Percentiles rank a stretch among this genome's conserved stretches.
Evolutionary conservation across 2,329 filamentous ascomycete genomes (phyloP).

Genomic region (Xylariaceae sp.): DNA sequence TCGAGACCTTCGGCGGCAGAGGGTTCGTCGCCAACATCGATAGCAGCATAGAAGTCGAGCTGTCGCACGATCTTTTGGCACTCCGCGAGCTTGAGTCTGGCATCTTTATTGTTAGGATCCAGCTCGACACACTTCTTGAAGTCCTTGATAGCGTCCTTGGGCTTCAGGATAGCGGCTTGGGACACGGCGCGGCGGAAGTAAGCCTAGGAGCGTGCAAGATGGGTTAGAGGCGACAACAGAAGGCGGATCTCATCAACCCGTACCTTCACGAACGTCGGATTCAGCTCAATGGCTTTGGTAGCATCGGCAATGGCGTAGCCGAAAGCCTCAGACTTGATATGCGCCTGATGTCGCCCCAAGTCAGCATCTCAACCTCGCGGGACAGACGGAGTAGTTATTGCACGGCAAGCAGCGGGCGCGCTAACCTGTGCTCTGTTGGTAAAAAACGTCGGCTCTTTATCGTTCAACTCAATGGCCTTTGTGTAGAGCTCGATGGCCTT

Average conservation of each 20-base stretch:
- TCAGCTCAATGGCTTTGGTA: slow-evolving; percentile 83
- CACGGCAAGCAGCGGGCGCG: slow-evolving; percentile 16
- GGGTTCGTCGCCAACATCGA: slow-evolving; percentile 86
- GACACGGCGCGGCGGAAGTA: slow-evolving; percentile 92
- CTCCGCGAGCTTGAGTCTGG: slow-evolving; percentile 82
- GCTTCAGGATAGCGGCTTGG: slow-evolving; percentile 83
- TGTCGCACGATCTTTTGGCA: slow-evolving; percentile 93
- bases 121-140: slow-evolving; percentile 87
- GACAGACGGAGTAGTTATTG: slow-evolving; percentile 3
- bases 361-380: slow-evolving; percentile 43
- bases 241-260: slow-evolving; percentile 15
- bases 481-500: slow-evolving; percentile 77
- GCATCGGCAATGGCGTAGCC: slow-evolving; percentile 90
- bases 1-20: slow-evolving; percentile 89
- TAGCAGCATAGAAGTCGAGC: slow-evolving; percentile 88
- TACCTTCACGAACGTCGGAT: slow-evolving; percentile 85
- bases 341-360: slow-evolving; percentile 51
- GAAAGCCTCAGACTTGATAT: slow-evolving; percentile 94
- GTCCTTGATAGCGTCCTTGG: slow-evolving; percentile 82
- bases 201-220: slow-evolving; percentile 50
- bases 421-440: slow-evolving; percentile 90
- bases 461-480: slow-evolving; percentile 79
- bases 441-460: slow-evolving; percentile 82
- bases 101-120: slow-evolving; percentile 83
- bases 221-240: slow-evolving; percentile 7